Conservation (phyloP, 805 yeast genomes). For the Barnettozyma sp. region DNA sequence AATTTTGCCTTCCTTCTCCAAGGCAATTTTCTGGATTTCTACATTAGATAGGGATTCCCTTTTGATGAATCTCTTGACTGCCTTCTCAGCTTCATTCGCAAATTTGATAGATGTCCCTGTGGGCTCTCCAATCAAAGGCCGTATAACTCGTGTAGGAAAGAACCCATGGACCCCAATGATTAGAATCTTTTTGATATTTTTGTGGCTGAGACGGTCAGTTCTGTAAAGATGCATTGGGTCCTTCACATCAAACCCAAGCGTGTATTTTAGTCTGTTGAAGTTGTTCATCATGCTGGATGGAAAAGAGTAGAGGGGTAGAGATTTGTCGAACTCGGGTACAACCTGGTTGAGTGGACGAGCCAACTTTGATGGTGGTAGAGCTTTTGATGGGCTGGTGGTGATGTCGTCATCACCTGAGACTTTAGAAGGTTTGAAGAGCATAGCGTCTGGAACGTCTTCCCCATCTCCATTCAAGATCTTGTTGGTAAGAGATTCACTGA, state of each 20-base stretch:
- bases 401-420: conserved; percentile 4
- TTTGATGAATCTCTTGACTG: conserved; percentile 61
- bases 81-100: conserved; percentile 82
- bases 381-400: conserved; percentile 3
- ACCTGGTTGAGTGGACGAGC: conserved; percentile 21
- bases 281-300: conserved; percentile 17
- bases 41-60: conserved; percentile 34
- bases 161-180: conserved; percentile 95
- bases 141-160: conserved; percentile 78
- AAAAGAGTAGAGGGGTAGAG: conserved; percentile 19
- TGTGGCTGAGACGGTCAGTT: conserved; percentile 10
- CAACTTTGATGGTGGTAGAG: conserved; percentile 3
- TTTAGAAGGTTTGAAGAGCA: conserved; percentile 20
- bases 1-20: conserved; percentile 90
- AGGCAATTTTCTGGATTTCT: conserved; percentile 77
- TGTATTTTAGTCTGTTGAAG: conserved; percentile 19
- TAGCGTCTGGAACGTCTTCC: conserved; percentile 17
- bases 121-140: conserved; percentile 90
- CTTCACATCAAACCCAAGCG: conserved; percentile 23
- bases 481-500: conserved; percentile 9
- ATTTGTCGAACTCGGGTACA: conserved; percentile 23
- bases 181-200: conserved; percentile 48
- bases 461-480: conserved; percentile 13
- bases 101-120: conserved; percentile 92
- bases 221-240: conserved; percentile 25